phyloP scores from a whole-genome alignment of 306 rosid species.

The Sindora glabra region DNA sequence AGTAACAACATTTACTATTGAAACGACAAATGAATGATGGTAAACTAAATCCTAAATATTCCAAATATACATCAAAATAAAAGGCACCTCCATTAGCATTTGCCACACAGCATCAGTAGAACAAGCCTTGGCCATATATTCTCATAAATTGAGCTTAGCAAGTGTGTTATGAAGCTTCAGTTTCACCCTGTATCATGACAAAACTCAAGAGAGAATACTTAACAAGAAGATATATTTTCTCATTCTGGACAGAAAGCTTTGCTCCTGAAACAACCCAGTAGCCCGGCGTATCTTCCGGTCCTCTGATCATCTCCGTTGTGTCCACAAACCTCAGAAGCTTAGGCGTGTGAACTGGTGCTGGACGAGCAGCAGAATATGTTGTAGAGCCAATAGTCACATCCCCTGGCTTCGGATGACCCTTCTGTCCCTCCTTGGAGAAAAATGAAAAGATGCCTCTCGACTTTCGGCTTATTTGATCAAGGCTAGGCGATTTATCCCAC shows the following conservation, averaged over 20 bases:
- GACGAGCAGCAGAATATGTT: constrained; percentile 22
- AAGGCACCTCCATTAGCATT: not conserved
- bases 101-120: not conserved
- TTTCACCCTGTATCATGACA: constrained; percentile 9
- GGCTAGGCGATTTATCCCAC: constrained; percentile 23
- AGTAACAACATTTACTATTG: too few species aligned
- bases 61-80: not conserved
- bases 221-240: constrained; percentile 53
- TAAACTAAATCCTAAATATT: too few species aligned
- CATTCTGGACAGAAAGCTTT: constrained; percentile 43
- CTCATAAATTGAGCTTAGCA: not conserved
- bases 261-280: constrained; percentile 81
- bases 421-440: constrained; percentile 14
- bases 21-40: too few species aligned
- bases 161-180: not conserved
- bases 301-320: constrained; percentile 61
- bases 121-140: not conserved
- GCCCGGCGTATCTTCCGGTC: constrained; percentile 60
- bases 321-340: constrained; percentile 61
- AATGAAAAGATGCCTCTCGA: constrained; percentile 8
- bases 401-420: constrained; percentile 26
- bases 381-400: constrained; percentile 21
- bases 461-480: not conserved
- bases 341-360: constrained; percentile 34
- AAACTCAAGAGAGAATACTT: constrained; percentile 52